Conservation (phyloP, 257 asterid genomes). For the Thymus mandschuricus region DNA sequence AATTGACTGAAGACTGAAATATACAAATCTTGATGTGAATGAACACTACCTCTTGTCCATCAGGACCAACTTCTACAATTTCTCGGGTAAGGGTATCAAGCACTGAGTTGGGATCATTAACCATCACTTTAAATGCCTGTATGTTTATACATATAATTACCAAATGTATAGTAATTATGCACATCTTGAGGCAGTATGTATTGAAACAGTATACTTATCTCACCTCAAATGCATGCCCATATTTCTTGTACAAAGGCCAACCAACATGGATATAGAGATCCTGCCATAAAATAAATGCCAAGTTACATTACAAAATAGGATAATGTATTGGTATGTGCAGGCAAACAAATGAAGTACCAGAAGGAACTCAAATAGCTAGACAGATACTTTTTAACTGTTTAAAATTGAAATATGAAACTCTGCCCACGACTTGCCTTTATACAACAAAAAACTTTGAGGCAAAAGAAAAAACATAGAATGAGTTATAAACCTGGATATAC, state of each 20-base stretch:
- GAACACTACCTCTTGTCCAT: slow-evolving; percentile 76
- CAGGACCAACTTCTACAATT: slow-evolving; percentile 87
- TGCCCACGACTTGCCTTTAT: neutral
- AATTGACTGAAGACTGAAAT: neutral
- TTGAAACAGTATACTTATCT: slow-evolving; percentile 15
- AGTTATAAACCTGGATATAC: neutral
- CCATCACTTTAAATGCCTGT: slow-evolving; percentile 87
- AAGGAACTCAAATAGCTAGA: slow-evolving; percentile 18
- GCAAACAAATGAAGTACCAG: neutral
- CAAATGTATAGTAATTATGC: neutral
- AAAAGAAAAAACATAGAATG: neutral
- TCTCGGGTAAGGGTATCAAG: slow-evolving; percentile 92
- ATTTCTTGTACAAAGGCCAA: slow-evolving; percentile 92
- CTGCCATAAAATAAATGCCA: slow-evolving; percentile 44
- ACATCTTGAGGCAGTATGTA: slow-evolving; percentile 6
- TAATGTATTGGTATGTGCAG: neutral
- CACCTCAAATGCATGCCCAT: slow-evolving; percentile 99
- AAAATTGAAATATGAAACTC: neutral
- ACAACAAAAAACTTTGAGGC: neutral
- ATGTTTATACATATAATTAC: slow-evolving; percentile 18
- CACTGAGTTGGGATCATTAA: slow-evolving; percentile 87
- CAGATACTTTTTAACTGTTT: slow-evolving; percentile 4
- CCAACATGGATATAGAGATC: slow-evolving; percentile 91
- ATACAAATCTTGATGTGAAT: slow-evolving; percentile 12
- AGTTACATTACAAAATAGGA: slow-evolving; percentile 7